Conservation (phyloP, 2,329 filamentous ascomycete genomes). For the Coleophoma eucalyptorum region DNA sequence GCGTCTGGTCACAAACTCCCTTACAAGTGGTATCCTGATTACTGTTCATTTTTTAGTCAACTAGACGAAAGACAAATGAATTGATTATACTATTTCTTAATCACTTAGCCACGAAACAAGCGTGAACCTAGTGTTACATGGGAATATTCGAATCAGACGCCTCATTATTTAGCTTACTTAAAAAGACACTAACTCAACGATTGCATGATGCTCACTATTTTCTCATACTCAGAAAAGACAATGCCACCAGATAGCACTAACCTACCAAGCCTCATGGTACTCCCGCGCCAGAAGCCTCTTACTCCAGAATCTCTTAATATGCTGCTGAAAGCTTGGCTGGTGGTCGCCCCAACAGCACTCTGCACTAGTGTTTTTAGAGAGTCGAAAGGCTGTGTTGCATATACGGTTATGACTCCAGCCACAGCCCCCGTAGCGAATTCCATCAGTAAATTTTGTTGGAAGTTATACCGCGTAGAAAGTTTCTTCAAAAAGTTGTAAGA, state of each 20-base stretch:
- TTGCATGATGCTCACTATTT: too few relatives aligned
- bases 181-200: too few relatives aligned
- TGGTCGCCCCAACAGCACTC: conserved; percentile 50
- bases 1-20: too few relatives aligned
- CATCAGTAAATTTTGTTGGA: conserved; percentile 34
- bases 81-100: too few relatives aligned
- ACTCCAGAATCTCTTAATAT: conserved; percentile 53
- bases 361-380: conserved; percentile 60
- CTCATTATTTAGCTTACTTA: too few relatives aligned
- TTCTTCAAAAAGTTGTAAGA: conserved; percentile 42
- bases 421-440: conserved; percentile 59
- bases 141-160: too few relatives aligned
- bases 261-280: conserved; percentile 60
- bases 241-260: conserved; percentile 62
- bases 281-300: conserved; percentile 60
- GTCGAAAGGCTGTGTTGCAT: conserved; percentile 57
- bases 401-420: conserved; percentile 55
- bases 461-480: conserved; percentile 10
- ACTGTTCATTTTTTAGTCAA: too few relatives aligned
- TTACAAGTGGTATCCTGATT: too few relatives aligned
- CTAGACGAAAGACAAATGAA: too few relatives aligned
- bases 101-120: too few relatives aligned
- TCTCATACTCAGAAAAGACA: conserved; percentile 27
- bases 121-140: too few relatives aligned
- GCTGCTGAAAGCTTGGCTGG: conserved; percentile 48